Evolutionary conservation across 495 filamentous ascomycete species (phyloP), one percentile per base, ranked within the genome.

Genomic region (Aspergillus biplanus): DNA sequence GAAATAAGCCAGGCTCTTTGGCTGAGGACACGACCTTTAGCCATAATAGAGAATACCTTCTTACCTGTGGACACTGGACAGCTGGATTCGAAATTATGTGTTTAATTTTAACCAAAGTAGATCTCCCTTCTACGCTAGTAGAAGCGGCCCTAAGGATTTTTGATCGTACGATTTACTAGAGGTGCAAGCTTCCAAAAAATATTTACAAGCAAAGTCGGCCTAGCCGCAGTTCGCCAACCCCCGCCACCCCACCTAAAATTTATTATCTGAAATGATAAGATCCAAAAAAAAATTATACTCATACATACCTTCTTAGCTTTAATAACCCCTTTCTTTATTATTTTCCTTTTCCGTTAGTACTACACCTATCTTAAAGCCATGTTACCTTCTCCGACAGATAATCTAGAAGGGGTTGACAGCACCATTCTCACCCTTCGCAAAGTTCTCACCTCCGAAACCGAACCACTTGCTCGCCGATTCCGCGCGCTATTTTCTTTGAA

Each of bases 401-500:
- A 66, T 32, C 53, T 67, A 27, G 61, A 67, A n/a, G 59, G 53
- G 42, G 58, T 61, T 12, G 69, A 76, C 62, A 63, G 66, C 50
- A 78, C 77, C 6, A 67, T 93, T 68, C 65, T 79, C 50, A 72
- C 82, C 52, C 87, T 97, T 50, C 90, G 92, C 69, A 82, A 88
- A 67, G 87, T 89, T 66, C 88, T 99, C 56, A 86, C 82, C 66
- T 87, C 89, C 59, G 93, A 98, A 77, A 75, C 82, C 34, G 86
- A 89, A 61, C 88, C 94, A 31, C 90, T 99, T 62, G 89, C 93
- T 52, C 83, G 89, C 62, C 92, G 94, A 60, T 99, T 98, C 79
- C 93, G 95, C 69, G 96, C 95, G 32, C 90, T 98, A 67, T 99
- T 99, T 82, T 97, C 95, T 12, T 87, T 99, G 58, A 98, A 98